phyloP scores from a whole-genome alignment of 2,329 filamentous ascomycete species.

The Fusarium sacchari region DNA sequence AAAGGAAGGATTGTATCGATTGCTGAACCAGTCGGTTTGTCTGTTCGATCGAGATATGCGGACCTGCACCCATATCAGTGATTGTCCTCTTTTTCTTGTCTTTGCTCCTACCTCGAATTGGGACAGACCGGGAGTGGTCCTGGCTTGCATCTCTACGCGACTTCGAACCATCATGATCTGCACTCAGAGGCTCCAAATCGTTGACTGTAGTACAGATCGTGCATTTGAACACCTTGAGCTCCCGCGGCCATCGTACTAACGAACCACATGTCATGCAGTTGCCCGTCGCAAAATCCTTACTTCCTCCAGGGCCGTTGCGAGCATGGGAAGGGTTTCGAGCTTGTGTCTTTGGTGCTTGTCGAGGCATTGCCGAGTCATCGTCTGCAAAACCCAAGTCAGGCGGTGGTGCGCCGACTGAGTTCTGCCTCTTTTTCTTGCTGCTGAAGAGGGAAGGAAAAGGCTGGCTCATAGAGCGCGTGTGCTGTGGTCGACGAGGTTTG shows the following conservation, averaged over 20 bases:
- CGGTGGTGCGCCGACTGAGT: conserved; percentile 49
- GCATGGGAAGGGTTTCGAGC: conserved; percentile 35
- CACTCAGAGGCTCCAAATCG: conserved; percentile 63
- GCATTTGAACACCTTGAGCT: conserved; percentile 80
- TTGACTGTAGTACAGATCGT: conserved; percentile 87
- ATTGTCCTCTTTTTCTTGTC: background rate
- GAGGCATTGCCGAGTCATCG: conserved; percentile 45
- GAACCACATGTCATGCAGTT: conserved; percentile 89
- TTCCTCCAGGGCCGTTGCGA: conserved; percentile 49
- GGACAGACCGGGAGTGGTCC: conserved; percentile 15
- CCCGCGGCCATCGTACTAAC: conserved; percentile 80
- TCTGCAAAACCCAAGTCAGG: conserved; percentile 46
- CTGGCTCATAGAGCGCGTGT: conserved; percentile 76
- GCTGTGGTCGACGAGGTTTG: conserved; percentile 38
- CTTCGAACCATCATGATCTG: conserved; percentile 32
- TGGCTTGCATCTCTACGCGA: conserved; percentile 38
- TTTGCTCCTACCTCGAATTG: conserved; percentile 30
- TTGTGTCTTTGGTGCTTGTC: conserved; percentile 44
- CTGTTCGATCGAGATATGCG: conserved; percentile 48
- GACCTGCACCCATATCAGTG: conserved; percentile 36
- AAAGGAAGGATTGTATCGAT: conserved; percentile 48
- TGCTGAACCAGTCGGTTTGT: conserved; percentile 48
- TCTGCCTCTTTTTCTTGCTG: conserved; percentile 64
- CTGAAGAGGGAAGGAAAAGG: conserved; percentile 80
- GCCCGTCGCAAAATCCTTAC: conserved; percentile 72